Evolutionary conservation across 176 grass and related monocot species (phyloP).

Genomic region (Ensete ventricosum): DNA sequence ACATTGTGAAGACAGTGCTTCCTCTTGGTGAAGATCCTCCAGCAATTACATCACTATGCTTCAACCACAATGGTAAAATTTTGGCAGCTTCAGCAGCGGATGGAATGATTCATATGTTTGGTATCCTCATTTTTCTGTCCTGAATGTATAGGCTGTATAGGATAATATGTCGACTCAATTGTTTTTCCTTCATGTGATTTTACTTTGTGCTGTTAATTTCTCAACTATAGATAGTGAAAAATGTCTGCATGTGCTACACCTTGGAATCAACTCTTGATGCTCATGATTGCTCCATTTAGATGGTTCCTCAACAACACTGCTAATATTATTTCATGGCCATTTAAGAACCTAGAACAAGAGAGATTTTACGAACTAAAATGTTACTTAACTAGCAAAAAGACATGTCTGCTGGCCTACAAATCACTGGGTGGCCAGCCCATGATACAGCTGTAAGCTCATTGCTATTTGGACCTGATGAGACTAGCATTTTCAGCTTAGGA

Average conservation of each 20-base stretch:
- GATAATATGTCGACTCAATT: constrained; percentile 12
- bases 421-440: constrained; percentile 98
- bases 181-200: neutral
- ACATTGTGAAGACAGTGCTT: constrained; percentile 66
- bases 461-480: constrained; percentile 91
- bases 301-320: neutral
- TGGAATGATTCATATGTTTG: constrained; percentile 99
- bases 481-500: constrained; percentile 91
- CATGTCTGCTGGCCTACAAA: constrained; percentile 97
- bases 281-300: neutral
- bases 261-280: neutral
- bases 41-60: constrained; percentile 87
- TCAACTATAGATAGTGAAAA: neutral
- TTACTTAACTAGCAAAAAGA: constrained; percentile 56
- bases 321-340: neutral
- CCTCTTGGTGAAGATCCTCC: constrained; percentile 98
- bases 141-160: neutral
- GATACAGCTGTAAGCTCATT: constrained; percentile 75
- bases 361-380: constrained; percentile 5
- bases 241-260: neutral
- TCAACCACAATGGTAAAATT: constrained; percentile 98
- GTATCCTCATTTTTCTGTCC: constrained; percentile 49
- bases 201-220: constrained; percentile 4
- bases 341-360: neutral
- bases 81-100: constrained; percentile 85